Conservation (phyloP, 2,329 filamentous ascomycete species). For the Hymenoscyphus scutula region DNA sequence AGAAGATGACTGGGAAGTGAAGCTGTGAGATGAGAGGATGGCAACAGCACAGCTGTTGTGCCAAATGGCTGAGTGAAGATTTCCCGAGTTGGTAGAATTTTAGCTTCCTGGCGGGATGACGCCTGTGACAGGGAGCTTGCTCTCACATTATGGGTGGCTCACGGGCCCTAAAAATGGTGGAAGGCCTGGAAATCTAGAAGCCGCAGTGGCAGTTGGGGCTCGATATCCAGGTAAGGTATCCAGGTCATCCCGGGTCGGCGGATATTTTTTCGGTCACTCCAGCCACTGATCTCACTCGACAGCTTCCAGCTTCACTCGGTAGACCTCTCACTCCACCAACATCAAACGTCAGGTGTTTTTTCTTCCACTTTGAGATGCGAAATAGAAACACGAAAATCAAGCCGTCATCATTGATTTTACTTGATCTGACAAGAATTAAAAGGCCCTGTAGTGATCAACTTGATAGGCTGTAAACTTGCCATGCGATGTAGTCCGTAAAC, state of each 20-base stretch:
- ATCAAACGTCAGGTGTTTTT: background rate
- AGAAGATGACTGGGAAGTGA: background rate
- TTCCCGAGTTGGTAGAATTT: background rate
- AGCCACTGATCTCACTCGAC: background rate
- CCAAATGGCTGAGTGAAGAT: background rate
- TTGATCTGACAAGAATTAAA: background rate
- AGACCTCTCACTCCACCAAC: background rate
- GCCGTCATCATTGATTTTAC: background rate
- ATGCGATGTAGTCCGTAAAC: no score
- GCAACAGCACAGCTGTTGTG: constrained; percentile 3
- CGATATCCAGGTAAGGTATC: no score
- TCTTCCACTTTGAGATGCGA: background rate
- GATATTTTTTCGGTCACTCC: no score
- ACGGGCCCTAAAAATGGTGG: background rate
- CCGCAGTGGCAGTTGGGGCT: no score
- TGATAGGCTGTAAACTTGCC: background rate
- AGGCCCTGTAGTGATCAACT: background rate
- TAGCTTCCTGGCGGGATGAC: background rate
- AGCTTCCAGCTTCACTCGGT: no score
- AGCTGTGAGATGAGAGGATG: background rate
- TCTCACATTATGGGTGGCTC: background rate
- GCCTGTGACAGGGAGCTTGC: background rate
- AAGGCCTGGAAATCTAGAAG: no score
- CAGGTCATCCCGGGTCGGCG: no score
- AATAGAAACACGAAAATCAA: background rate